These are phyloP conservation scores for Mortierella sp. DNA, from an alignment of 371 early-diverging fungal genomes.

Conservation along the genomic window DNA sequence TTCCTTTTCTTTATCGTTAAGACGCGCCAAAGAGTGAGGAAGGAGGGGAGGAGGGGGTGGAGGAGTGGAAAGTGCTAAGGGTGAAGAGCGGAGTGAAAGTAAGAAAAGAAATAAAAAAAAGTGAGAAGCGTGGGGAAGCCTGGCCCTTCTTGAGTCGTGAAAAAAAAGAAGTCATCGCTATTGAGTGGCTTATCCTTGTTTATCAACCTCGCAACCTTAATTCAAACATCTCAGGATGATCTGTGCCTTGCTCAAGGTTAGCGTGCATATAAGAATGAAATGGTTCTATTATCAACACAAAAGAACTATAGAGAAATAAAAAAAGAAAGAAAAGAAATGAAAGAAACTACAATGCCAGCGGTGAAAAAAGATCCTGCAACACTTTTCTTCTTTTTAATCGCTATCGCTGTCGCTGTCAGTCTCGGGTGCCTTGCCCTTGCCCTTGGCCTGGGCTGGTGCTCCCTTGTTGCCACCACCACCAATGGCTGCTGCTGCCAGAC, in stretches of 20 bases:
- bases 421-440: constrained; percentile 53
- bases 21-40: neutral
- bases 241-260: neutral
- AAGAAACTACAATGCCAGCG: neutral
- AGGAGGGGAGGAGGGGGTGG: neutral
- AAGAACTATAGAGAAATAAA: neutral
- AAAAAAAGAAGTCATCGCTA: neutral
- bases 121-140: neutral
- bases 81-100: constrained; percentile 7
- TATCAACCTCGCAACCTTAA: neutral
- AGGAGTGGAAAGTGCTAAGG: neutral
- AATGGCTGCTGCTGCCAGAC: constrained; percentile 70
- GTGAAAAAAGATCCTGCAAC: constrained; percentile 6
- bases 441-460: constrained; percentile 33
- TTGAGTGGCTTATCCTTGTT: neutral
- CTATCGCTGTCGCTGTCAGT: constrained; percentile 51
- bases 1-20: neutral
- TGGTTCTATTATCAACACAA: neutral
- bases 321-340: neutral
- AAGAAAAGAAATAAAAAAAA: constrained; percentile 20
- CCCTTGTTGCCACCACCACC: constrained; percentile 63
- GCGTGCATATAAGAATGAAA: neutral
- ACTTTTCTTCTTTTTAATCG: constrained; percentile 16
- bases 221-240: neutral
- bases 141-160: neutral